A percentile compares a stretch with the other conserved stretches of the same genome.
Conservation (phyloP, 345 rosid genomes). For the Eucalyptus regnans region DNA sequence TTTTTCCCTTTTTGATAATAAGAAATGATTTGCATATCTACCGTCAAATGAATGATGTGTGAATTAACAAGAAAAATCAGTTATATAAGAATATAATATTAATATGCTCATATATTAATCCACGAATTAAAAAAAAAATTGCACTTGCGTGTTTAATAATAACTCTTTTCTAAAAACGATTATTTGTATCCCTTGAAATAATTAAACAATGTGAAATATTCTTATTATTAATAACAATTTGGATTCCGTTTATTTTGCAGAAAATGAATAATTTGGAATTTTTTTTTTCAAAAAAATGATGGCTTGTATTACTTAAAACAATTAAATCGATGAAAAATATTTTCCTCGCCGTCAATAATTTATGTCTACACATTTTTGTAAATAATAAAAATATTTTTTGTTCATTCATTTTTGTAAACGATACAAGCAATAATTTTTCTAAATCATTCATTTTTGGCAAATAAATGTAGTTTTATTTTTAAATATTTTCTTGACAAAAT, state of each 20-base stretch:
- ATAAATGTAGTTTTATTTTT: not conserved
- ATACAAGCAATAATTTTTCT: not conserved
- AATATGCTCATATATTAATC: not conserved
- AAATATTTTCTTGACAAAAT: not conserved
- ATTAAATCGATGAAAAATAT: not conserved
- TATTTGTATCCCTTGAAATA: not conserved
- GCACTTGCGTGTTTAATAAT: not conserved
- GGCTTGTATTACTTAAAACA: fast-evolving
- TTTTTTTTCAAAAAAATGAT: not conserved
- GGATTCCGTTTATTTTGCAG: fast-evolving
- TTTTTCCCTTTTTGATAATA: not conserved
- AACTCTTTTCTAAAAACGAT: not conserved
- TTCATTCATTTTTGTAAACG: fast-evolving
- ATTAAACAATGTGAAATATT: not conserved
- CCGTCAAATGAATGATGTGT: not conserved
- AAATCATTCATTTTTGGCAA: fast-evolving
- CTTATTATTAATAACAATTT: not conserved
- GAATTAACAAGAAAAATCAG: too few relatives aligned
- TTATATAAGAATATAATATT: too few relatives aligned
- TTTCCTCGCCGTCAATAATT: fast-evolving
- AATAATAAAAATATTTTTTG: not conserved
- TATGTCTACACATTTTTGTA: fast-evolving
- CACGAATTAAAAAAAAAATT: not conserved
- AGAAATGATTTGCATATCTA: not conserved
- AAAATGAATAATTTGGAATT: fast-evolving